phyloP scores from a whole-genome alignment of 352 stramenopile species.

The Phytophthora fragariae region DNA sequence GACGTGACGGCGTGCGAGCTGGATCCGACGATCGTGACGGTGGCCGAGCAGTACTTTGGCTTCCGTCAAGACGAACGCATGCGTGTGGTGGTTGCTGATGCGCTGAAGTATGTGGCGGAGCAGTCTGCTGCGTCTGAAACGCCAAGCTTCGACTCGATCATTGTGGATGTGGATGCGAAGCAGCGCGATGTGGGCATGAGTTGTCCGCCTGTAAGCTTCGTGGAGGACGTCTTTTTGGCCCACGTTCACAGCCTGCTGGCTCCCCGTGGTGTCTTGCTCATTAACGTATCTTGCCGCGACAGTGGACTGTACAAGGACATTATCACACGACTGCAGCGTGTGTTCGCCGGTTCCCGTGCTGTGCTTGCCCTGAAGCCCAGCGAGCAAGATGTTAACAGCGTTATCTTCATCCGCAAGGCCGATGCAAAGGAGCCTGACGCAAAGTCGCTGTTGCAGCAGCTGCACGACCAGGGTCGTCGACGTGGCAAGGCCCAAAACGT shows the following conservation, averaged over 20 bases:
- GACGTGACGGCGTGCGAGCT: conserved; percentile 73
- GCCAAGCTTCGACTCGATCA: conserved; percentile 58
- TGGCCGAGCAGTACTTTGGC: conserved; percentile 77
- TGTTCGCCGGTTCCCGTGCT: conserved; percentile 39
- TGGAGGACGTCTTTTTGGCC: conserved; percentile 56
- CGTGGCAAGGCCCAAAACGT: conserved; percentile 37
- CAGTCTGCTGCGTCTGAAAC: conserved; percentile 25
- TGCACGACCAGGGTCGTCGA: conserved; percentile 46
- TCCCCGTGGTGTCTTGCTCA: conserved; percentile 54
- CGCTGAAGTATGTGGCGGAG: conserved; percentile 55
- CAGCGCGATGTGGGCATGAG: conserved; percentile 71
- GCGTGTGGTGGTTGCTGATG: conserved; percentile 56
- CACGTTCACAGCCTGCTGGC: conserved; percentile 44
- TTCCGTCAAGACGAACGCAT: conserved; percentile 59
- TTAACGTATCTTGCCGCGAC: conserved; percentile 73
- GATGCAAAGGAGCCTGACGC: conserved; percentile 35
- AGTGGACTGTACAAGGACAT: conserved; percentile 63
- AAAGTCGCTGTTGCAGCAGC: conserved; percentile 44
- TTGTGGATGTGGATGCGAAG: conserved; percentile 85
- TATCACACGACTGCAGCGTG: conserved; percentile 44
- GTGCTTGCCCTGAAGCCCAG: conserved; percentile 47
- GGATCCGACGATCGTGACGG: conserved; percentile 62
- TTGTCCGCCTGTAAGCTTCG: conserved; percentile 70
- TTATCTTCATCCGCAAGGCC: conserved; percentile 62
- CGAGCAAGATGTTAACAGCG: conserved; percentile 71